A percentile compares a stretch with the other conserved stretches of the same genome.
phyloP scores from a whole-genome alignment of 768 basidiomycete species.

The Termitomyces sp. region DNA sequence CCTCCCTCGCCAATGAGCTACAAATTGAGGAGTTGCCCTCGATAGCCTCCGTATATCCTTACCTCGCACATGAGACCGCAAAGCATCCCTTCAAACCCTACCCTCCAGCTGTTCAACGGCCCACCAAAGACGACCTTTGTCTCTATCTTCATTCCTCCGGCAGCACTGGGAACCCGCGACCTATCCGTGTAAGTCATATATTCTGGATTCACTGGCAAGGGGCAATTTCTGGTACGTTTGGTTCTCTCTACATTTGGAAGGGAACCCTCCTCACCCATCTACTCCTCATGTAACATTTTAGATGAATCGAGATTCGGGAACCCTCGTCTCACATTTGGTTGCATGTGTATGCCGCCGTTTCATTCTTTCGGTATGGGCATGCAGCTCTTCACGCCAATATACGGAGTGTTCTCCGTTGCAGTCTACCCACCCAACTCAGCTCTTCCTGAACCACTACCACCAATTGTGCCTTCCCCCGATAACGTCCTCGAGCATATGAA shows the following conservation, averaged over 20 bases:
- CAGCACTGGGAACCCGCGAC: conserved; percentile 31
- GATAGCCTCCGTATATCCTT: conserved; percentile 10
- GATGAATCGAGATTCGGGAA: neutral
- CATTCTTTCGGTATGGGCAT: conserved; percentile 26
- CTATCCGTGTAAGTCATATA: conserved; percentile 26
- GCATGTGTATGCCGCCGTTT: conserved; percentile 28
- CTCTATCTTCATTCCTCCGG: conserved; percentile 35
- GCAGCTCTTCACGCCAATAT: conserved; percentile 25
- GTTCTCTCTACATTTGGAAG: neutral
- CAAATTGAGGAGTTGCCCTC: conserved; percentile 24
- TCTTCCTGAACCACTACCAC: conserved; percentile 16
- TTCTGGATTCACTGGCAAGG: conserved; percentile 13
- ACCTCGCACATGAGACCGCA: conserved; percentile 10
- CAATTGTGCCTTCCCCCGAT: conserved; percentile 31
- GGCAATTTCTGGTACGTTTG: conserved; percentile 18
- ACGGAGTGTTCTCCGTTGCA: conserved; percentile 16
- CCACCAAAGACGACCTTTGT: conserved; percentile 10
- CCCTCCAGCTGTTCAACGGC: conserved; percentile 3
- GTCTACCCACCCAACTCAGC: conserved; percentile 26
- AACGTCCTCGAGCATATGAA: conserved; percentile 30
- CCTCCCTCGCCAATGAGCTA: conserved; percentile 17
- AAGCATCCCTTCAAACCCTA: conserved; percentile 8
- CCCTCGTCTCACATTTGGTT: neutral
- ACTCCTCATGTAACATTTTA: neutral
- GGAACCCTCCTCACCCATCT: no score